These are phyloP conservation scores for Cordyceps cateniannulata DNA, from an alignment of 2,329 filamentous ascomycete species.

Conservation along the genomic window DNA sequence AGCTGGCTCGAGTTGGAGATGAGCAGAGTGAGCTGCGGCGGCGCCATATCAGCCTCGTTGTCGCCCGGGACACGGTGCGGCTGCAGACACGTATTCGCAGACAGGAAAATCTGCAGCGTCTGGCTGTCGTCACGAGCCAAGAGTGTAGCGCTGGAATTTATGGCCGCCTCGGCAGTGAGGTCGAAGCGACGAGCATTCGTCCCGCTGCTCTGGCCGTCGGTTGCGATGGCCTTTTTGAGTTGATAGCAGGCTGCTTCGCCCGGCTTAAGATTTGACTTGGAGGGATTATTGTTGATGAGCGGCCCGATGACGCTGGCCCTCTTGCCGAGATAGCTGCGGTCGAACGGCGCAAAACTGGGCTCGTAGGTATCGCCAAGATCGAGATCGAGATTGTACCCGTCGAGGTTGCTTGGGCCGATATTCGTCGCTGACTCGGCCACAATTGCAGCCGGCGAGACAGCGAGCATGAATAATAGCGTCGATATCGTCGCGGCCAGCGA, in stretches of 20 bases:
- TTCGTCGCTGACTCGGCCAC: constrained; percentile 44
- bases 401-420: neutral
- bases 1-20: constrained; percentile 51
- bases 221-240: constrained; percentile 24
- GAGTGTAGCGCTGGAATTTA: constrained; percentile 12
- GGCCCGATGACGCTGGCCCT: constrained; percentile 44
- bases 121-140: constrained; percentile 16
- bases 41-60: constrained; percentile 20
- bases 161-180: constrained; percentile 15
- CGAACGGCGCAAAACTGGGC: constrained; percentile 55
- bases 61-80: constrained; percentile 41
- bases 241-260: constrained; percentile 49
- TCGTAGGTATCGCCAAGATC: constrained; percentile 40
- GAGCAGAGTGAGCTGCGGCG: constrained; percentile 73
- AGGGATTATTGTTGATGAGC: constrained; percentile 58
- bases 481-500: constrained; percentile 56
- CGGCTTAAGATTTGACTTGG: constrained; percentile 51
- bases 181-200: constrained; percentile 14
- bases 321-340: constrained; percentile 57
- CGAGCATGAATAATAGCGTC: constrained; percentile 52
- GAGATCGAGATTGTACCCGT: constrained; percentile 6
- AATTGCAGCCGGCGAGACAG: constrained; percentile 54
- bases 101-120: constrained; percentile 62
- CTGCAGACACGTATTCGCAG: constrained; percentile 79
- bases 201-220: constrained; percentile 9